Conservation (phyloP, 2,329 filamentous ascomycete species). For the Fusarium graminum region DNA sequence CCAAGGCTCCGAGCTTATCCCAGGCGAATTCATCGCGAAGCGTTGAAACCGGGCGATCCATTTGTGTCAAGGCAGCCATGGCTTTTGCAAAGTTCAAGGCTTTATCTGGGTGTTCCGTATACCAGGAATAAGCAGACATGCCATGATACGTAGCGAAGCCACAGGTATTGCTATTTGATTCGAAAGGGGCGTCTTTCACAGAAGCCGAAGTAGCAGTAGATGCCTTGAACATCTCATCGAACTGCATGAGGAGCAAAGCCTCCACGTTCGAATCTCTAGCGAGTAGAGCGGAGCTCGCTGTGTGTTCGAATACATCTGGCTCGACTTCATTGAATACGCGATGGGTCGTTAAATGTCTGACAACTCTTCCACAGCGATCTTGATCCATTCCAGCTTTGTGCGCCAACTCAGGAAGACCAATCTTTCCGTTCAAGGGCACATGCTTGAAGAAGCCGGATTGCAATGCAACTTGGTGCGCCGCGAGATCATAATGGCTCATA, state of each 20-base stretch:
- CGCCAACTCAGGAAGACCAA: not conserved
- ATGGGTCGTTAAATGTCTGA: not conserved
- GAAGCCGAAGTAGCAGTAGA: not conserved
- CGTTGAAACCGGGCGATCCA: not conserved
- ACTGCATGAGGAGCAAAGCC: conserved; percentile 1
- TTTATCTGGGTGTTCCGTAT: not conserved
- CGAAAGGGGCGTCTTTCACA: not conserved
- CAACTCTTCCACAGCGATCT: not conserved
- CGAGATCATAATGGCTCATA: not conserved
- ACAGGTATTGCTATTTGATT: not conserved
- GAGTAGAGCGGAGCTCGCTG: not conserved
- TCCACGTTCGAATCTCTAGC: not conserved
- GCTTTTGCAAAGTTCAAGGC: not conserved
- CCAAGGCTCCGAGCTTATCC: not conserved
- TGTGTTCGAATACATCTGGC: not conserved
- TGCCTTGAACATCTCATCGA: conserved; percentile 8
- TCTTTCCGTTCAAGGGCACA: fast-evolving
- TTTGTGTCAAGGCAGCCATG: not conserved
- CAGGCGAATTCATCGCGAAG: not conserved
- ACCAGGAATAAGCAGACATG: not conserved
- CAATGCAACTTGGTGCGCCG: not conserved
- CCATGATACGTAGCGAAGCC: not conserved
- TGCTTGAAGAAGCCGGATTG: not conserved
- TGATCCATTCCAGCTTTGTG: not conserved
- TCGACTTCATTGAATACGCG: conserved; percentile 5